These are phyloP conservation scores for Candida albicans DNA, from an alignment of 1,139 yeast species.

Conservation along the genomic window DNA sequence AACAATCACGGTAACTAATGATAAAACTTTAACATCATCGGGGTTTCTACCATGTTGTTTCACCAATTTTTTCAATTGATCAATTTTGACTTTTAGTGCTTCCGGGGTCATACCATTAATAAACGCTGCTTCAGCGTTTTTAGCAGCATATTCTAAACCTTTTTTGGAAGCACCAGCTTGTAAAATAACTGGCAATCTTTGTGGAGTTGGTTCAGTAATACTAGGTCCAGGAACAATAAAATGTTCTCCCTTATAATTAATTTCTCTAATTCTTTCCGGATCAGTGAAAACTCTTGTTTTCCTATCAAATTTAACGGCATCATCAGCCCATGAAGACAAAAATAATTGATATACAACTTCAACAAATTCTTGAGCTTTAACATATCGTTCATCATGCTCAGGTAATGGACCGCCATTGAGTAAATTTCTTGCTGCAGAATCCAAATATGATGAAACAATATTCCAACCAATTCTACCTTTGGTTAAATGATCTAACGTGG, in stretches of 20 bases:
- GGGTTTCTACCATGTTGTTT: conserved; percentile 31
- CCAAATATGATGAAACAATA: conserved; percentile 41
- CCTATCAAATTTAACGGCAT: conserved; percentile 29
- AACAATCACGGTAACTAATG: conserved; percentile 29
- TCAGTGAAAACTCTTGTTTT: conserved; percentile 30
- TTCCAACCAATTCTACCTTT: conserved; percentile 50
- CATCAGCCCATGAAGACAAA: conserved; percentile 47
- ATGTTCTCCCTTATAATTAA: conserved; percentile 35
- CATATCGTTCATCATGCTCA: conserved; percentile 42
- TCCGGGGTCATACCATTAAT: conserved; percentile 31
- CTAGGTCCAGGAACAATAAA: conserved; percentile 46
- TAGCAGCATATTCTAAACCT: conserved; percentile 44
- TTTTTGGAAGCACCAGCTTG: conserved; percentile 48
- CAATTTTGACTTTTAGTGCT: conserved; percentile 25
- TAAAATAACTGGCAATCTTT: conserved; percentile 42
- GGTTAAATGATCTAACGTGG: conserved; percentile 43
- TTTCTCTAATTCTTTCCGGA: conserved; percentile 19
- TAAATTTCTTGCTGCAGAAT: conserved; percentile 41
- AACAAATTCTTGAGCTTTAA: conserved; percentile 42
- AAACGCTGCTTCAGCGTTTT: conserved; percentile 44
- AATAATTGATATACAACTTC: conserved; percentile 41
- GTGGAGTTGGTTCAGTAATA: conserved; percentile 44
- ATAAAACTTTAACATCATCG: conserved; percentile 30
- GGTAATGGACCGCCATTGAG: conserved; percentile 35
- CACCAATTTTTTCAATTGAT: conserved; percentile 27